Percentiles rank a stretch among this genome's conserved stretches.
These are phyloP conservation scores for Alternaria sp. DNA, from an alignment of 2,329 filamentous ascomycete species.

Conservation along the genomic window DNA sequence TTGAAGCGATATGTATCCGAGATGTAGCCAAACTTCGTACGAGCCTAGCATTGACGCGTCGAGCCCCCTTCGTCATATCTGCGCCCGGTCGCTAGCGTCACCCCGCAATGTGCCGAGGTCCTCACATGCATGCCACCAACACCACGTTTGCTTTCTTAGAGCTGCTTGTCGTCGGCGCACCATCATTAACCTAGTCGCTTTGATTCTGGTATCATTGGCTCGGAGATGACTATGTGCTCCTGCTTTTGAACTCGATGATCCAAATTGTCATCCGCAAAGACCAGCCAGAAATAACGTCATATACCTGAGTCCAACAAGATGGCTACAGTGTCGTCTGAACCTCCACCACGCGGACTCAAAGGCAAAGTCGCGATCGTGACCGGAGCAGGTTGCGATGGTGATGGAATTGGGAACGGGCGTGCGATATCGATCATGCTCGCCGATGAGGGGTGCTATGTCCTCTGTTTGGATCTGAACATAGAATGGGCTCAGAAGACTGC, in stretches of 20 bases:
- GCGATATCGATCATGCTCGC: slow-evolving; percentile 66
- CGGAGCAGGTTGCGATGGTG: slow-evolving; percentile 63
- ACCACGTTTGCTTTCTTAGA: not conserved
- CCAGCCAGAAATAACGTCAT: not conserved
- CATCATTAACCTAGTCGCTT: not conserved
- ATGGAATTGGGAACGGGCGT: slow-evolving; percentile 67
- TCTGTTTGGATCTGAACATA: slow-evolving; percentile 64
- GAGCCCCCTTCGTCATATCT: not conserved
- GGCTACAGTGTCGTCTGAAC: slow-evolving; percentile 22
- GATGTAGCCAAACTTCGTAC: not conserved
- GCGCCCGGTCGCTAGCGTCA: slow-evolving; percentile 16
- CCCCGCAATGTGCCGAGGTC: slow-evolving; percentile 11
- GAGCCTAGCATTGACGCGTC: not conserved
- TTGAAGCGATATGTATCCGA: not conserved
- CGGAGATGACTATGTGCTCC: not conserved
- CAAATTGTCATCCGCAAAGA: not conserved
- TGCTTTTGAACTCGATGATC: not conserved
- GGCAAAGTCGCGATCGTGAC: slow-evolving; percentile 63
- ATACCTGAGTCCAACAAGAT: not conserved
- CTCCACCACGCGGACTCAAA: slow-evolving; percentile 50
- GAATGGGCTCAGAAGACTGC: slow-evolving; percentile 61
- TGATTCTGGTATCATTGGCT: not conserved
- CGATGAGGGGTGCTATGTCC: slow-evolving; percentile 63
- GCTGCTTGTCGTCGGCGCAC: slow-evolving; percentile 2
- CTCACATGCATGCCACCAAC: not conserved